Conservation (phyloP, 208 protist species). For the Trypanosoma platydactyli region DNA sequence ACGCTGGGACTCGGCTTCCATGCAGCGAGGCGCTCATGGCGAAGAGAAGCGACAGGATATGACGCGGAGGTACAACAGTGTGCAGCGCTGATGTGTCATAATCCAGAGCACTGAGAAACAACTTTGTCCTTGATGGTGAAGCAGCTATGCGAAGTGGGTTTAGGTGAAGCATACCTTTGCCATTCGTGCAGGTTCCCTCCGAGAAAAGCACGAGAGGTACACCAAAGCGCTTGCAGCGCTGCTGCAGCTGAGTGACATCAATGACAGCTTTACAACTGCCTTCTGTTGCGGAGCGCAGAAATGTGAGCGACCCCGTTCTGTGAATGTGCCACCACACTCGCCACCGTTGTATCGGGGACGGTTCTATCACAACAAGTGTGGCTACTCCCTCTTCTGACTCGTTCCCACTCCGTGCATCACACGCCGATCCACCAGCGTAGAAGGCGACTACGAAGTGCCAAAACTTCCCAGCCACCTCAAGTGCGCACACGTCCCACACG, state of each 20-base stretch:
- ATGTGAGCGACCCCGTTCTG: conserved; percentile 34
- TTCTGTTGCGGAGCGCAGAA: conserved; percentile 34
- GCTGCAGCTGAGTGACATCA: conserved; percentile 24
- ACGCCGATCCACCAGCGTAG: conserved; percentile 8
- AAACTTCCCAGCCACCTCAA: conserved; percentile 54
- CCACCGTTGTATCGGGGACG: conserved; percentile 68
- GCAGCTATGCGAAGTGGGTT: conserved; percentile 15
- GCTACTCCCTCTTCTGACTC: neutral
- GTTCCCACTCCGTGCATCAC: neutral
- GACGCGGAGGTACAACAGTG: conserved; percentile 45
- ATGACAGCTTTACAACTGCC: conserved; percentile 1
- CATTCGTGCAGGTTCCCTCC: conserved; percentile 77
- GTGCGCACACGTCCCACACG: conserved; percentile 63
- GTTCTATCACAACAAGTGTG: conserved; percentile 42
- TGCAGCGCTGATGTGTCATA: conserved; percentile 66
- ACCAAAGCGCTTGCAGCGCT: conserved; percentile 34
- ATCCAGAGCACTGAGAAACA: conserved; percentile 39
- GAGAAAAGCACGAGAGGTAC: conserved; percentile 63
- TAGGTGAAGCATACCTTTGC: conserved; percentile 59
- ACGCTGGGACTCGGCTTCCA: conserved; percentile 51
- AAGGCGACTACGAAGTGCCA: conserved; percentile 41
- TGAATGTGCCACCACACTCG: conserved; percentile 56
- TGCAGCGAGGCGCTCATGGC: conserved; percentile 47
- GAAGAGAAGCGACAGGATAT: conserved; percentile 36
- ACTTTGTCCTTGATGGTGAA: neutral